Evolutionary conservation across 495 filamentous ascomycete species (phyloP).

Genomic region (Aspergillus leporis): DNA sequence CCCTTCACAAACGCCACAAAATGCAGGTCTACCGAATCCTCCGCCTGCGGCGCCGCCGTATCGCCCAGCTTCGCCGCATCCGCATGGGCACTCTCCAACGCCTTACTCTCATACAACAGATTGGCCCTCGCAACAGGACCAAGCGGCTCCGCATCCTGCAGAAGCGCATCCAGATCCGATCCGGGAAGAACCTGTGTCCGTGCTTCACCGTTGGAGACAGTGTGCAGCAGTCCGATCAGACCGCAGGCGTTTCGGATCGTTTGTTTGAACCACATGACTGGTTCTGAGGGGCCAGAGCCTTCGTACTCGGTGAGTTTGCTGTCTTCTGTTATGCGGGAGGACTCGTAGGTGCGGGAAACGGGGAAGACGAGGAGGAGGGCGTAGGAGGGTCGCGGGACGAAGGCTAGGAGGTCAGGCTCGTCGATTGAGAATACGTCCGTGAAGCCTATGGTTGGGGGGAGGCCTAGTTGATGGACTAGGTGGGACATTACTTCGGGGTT

Average conservation of each 20-base stretch:
- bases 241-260: conserved; percentile 89
- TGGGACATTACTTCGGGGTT: conserved; percentile 82
- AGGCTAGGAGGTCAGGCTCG: conserved; percentile 73
- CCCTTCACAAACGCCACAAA: conserved; percentile 86
- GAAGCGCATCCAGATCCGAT: conserved; percentile 49
- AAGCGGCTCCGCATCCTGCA: conserved; percentile 44
- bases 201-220: conserved; percentile 62
- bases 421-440: conserved; percentile 85
- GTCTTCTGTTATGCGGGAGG: conserved; percentile 65
- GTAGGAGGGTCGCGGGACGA: conserved; percentile 79
- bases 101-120: conserved; percentile 69
- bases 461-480: conserved; percentile 73
- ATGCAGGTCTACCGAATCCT: conserved; percentile 72
- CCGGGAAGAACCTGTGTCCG: conserved; percentile 41
- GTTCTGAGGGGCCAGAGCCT: conserved; percentile 53
- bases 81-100: conserved; percentile 70
- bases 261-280: conserved; percentile 86
- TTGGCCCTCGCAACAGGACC: conserved; percentile 59
- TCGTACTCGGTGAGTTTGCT: conserved; percentile 49
- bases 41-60: conserved; percentile 66
- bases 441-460: conserved; percentile 64
- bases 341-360: conserved; percentile 68
- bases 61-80: conserved; percentile 71
- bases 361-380: conserved; percentile 87
- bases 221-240: conserved; percentile 78